Base-by-base conservation (phyloP, 2,329 filamentous ascomycete species). In the Aspergillus neoniger region DNA sequence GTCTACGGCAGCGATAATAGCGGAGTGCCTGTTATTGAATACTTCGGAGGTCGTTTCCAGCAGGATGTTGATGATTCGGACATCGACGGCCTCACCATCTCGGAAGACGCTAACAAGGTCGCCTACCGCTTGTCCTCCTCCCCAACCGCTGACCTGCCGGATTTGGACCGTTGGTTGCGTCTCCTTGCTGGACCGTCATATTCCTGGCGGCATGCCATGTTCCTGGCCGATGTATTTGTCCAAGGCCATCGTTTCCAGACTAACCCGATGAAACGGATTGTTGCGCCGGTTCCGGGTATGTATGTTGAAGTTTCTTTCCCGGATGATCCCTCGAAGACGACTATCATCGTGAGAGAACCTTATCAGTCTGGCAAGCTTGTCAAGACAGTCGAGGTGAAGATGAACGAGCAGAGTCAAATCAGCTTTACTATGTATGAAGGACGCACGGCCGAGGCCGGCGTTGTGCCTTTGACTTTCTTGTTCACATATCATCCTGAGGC, bases 191-290 rank as follows among this genome's bases (percentile, higher is more conserved):
- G 95, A 17, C 85, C 87, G 52, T 88, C 85, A 62, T 91, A 93
- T 72, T 97, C 91, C 53, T 99, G 95, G 95, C 88, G 94, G 61
- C 92, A 97, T 73, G 95, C 95, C 28, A 87, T 99, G 61, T 94
- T 99, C 78, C 91, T 92, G 61, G 90, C 93, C 0, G 94, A 99
- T 67, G 90, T 97, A 28, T 89, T 97, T 66, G 91, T 97, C 4
- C 95, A 99, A 77, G 95, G 93, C 15, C 90, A 96, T 76, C 92
- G 96, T 73, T 98, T 96, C 82, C 92, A 98, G 81, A 96, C 92
- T 60, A 99, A 99, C 79, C 96, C 95, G 0, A 90, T 97, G 80
- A 90, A 89, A 74, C 88, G 94, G 59, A 92, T 99, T 61, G 94
- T 98, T 67, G 89, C 91, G 10, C 95, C 95, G 14, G 86, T 88